These are phyloP conservation scores for Acanthamoeba triangularis DNA, from an alignment of 208 protist species.

Conservation along the genomic window DNA sequence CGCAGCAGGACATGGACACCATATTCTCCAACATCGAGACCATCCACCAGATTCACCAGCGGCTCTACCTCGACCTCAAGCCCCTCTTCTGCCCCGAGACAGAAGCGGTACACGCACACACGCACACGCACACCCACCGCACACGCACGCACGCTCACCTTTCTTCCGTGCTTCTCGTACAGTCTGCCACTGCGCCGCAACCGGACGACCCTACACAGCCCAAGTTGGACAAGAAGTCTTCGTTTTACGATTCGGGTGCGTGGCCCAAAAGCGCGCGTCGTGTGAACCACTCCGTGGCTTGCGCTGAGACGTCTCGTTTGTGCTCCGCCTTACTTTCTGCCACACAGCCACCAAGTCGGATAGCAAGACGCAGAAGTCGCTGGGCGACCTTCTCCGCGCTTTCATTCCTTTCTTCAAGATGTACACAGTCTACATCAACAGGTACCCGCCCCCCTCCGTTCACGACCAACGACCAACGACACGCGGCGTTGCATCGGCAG, in stretches of 20 bases:
- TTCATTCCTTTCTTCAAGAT: slow-evolving; percentile 79
- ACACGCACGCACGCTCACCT: too few relatives aligned
- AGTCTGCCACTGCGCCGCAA: not conserved
- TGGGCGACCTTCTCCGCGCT: slow-evolving; percentile 48
- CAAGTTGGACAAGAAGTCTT: not conserved
- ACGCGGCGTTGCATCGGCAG: too few relatives aligned
- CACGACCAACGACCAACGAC: not conserved
- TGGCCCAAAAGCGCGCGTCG: too few relatives aligned
- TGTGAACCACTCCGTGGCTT: too few relatives aligned
- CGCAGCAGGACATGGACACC: slow-evolving; percentile 55
- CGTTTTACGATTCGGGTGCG: not conserved
- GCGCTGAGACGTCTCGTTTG: too few relatives aligned
- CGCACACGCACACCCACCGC: not conserved
- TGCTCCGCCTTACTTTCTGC: too few relatives aligned
- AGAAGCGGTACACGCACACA: not conserved
- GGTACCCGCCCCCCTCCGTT: not conserved
- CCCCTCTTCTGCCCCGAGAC: slow-evolving; percentile 14
- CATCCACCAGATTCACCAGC: slow-evolving; percentile 59
- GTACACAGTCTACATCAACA: slow-evolving; percentile 74
- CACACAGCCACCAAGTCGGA: not conserved
- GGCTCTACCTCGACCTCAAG: slow-evolving; percentile 45
- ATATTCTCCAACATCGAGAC: slow-evolving; percentile 67
- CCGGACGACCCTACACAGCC: not conserved
- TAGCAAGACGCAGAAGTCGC: slow-evolving; percentile 62
- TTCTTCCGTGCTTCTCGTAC: too few relatives aligned